Evolutionary conservation across 768 basidiomycete species (phyloP), one percentile per base, ranked within the genome.

Genomic region (Lactarius sanguifluus): DNA sequence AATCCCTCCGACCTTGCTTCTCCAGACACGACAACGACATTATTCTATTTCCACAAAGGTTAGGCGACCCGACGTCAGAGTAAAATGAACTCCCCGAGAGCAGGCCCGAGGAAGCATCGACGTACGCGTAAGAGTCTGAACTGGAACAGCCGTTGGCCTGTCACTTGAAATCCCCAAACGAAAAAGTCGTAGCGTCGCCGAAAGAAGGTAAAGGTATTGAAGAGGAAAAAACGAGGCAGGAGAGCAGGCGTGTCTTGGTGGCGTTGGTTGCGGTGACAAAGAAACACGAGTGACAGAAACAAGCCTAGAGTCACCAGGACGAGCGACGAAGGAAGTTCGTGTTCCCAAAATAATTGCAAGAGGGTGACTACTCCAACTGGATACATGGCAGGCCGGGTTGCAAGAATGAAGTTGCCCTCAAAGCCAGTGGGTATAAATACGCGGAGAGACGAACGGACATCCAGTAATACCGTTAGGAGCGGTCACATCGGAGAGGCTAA

Each of bases 21-120:
- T 61, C 90, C 91, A 47, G 90, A 91, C 47, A 92, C 83, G 40
- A 88, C 89, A 61, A 92, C 81, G 70, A 92, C 89, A 4, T 82
- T 86, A 69, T 88, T 86, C 90, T 92, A 72, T 58, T 68, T 65
- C 73, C 68, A 57, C 70, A 64, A 72, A 60, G 59, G 67, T 56
- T 55, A 70, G 67, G 62, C n/a, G n/a, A 16, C 10, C 57, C 56
- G 64, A 66, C 4, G 30, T 57, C 62, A 62, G 66, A 65, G 61
- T 13, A 38, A 50, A 30, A 25, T 55, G 7, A 59, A 57, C 43
- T 18, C 28, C 30, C 52, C 30, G 38, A 25, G 41, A 69, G 59
- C 66, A 67, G 34, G 36, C 28, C 40, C 38, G 64, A 57, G 41
- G 59, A 62, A 23, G 41, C 41, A 28, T 57, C 23, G 58, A 80